Percentiles rank a stretch among this genome's conserved stretches.
Evolutionary conservation across 768 basidiomycete genomes (phyloP).

Genomic region (Glaciozyma antarctica): DNA sequence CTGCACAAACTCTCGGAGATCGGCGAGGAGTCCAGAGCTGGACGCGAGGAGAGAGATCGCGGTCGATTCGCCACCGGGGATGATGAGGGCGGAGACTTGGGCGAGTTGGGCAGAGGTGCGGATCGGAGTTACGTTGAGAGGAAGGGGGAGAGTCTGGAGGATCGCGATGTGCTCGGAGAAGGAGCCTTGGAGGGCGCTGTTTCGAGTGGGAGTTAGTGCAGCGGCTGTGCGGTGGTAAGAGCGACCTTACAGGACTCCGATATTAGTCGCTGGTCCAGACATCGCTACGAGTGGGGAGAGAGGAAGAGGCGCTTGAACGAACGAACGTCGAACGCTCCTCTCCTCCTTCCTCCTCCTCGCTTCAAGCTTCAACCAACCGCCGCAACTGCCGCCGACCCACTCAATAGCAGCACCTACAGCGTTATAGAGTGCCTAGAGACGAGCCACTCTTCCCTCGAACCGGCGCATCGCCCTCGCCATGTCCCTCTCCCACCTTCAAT

Average conservation of each 20-base stretch:
- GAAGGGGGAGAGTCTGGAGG: neutral
- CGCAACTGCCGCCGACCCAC: too few species aligned
- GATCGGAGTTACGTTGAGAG: neutral
- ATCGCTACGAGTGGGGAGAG: too few species aligned
- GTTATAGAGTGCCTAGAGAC: too few species aligned
- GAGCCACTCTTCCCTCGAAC: too few species aligned
- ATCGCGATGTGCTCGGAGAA: conserved; percentile 3
- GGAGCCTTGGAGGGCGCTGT: conserved; percentile 5
- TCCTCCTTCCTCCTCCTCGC: too few species aligned
- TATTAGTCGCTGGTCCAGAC: neutral
- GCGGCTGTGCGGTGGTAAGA: neutral
- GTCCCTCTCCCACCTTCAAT: neutral
- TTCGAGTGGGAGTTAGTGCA: neutral
- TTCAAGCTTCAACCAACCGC: too few species aligned
- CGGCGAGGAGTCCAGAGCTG: conserved; percentile 67
- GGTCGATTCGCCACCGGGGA: conserved; percentile 94
- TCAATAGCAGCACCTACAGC: too few species aligned
- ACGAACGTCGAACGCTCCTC: too few species aligned
- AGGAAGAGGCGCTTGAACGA: too few species aligned
- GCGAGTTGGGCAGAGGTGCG: conserved; percentile 62
- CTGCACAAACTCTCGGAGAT: conserved; percentile 58
- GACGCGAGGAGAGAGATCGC: conserved; percentile 66
- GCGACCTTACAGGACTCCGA: neutral
- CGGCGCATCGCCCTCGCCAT: too few species aligned
- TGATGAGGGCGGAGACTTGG: conserved; percentile 71